Evolutionary conservation across 78 protist genomes (phyloP).

Genomic region (Dictyostelium firmibasis): DNA sequence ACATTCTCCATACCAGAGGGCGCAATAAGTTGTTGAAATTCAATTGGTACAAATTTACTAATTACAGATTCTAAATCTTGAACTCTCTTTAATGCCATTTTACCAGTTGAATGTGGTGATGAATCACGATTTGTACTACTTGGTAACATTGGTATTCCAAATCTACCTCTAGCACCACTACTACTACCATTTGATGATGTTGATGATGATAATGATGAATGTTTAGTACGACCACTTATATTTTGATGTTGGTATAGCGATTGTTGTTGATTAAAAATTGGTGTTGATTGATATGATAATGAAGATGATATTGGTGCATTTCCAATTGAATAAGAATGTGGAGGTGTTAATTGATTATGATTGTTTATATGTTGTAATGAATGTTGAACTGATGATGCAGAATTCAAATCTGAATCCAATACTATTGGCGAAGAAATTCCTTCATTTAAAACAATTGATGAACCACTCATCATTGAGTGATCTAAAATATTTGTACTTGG

Average conservation of each 20-base stretch:
- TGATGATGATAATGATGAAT: neutral
- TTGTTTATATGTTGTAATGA: neutral
- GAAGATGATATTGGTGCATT: neutral
- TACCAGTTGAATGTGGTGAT: neutral
- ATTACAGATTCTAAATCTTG: slow-evolving; percentile 56
- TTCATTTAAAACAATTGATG: neutral
- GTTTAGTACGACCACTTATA: neutral
- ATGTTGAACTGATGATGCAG: neutral
- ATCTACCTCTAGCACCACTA: neutral
- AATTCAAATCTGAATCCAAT: neutral
- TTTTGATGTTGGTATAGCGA: no score
- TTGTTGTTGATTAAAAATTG: neutral
- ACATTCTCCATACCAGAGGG: slow-evolving; percentile 77
- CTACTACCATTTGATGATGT: slow-evolving; percentile 9
- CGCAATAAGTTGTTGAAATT: slow-evolving; percentile 75
- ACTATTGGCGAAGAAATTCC: neutral
- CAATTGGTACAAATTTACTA: slow-evolving; percentile 72
- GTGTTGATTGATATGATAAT: neutral
- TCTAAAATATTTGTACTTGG: neutral
- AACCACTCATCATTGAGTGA: neutral
- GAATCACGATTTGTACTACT: neutral
- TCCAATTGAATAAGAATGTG: neutral
- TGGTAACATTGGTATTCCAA: neutral
- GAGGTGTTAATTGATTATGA: neutral
- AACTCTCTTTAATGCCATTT: slow-evolving; percentile 16